Conservation (phyloP, 23 red algal species). For the Porphyridium purpureum region DNA sequence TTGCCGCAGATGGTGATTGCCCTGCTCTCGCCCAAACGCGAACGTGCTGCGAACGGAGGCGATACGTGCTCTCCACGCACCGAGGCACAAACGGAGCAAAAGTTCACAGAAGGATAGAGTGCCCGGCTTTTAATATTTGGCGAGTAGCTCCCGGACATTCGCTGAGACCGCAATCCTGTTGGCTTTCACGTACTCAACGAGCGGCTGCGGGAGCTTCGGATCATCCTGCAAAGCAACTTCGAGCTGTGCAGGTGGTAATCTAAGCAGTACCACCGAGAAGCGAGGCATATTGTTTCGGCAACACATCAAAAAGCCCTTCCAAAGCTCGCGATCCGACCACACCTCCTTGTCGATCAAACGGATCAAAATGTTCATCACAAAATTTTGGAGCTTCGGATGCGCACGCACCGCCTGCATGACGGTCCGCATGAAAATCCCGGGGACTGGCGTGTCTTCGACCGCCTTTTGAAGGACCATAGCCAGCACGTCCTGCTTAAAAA, state of each 20-base stretch:
- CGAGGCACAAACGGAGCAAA: too few relatives aligned
- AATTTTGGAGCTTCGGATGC: slow-evolving; percentile 8
- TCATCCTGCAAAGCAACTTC: neutral
- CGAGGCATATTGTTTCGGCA: slow-evolving; percentile 4
- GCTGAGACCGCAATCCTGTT: too few relatives aligned
- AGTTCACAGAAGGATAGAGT: too few relatives aligned
- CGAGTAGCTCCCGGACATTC: too few relatives aligned
- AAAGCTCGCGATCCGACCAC: slow-evolving; percentile 2
- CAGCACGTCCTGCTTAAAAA: slow-evolving; percentile 10
- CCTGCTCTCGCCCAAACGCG: too few relatives aligned
- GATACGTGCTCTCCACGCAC: too few relatives aligned
- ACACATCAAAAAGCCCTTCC: slow-evolving; percentile 9
- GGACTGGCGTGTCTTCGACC: slow-evolving; percentile 14
- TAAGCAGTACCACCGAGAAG: slow-evolving; percentile 8
- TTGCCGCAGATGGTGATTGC: too few relatives aligned
- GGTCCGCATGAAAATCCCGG: slow-evolving; percentile 3
- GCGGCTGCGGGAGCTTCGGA: neutral
- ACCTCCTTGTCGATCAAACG: slow-evolving; percentile 13
- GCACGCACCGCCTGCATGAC: slow-evolving; percentile 6
- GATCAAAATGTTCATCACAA: slow-evolving; percentile 10
- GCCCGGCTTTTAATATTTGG: too few relatives aligned
- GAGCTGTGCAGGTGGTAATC: slow-evolving; percentile 7
- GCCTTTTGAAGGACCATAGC: slow-evolving; percentile 4
- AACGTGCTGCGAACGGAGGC: too few relatives aligned
- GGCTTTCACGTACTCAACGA: slow-evolving; percentile 4